phyloP scores from a whole-genome alignment of 768 basidiomycete genomes.

The Boletus huronensis region DNA sequence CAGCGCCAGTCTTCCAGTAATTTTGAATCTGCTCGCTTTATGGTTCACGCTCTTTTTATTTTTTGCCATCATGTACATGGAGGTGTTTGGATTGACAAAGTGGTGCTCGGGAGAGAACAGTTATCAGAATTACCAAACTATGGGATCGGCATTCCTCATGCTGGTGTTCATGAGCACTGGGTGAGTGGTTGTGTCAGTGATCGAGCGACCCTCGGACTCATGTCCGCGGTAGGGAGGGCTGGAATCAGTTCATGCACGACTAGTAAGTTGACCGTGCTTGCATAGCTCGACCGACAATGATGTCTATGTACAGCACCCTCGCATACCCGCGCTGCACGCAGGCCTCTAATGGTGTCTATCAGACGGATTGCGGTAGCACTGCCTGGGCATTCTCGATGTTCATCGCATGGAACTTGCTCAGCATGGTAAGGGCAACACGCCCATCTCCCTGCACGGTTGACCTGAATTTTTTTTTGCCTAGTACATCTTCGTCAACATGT shows the following conservation, averaged over 20 bases:
- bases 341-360: slow-evolving; percentile 37
- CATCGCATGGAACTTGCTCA: slow-evolving; percentile 92
- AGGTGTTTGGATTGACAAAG: slow-evolving; percentile 89
- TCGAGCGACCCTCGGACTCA: slow-evolving; percentile 1
- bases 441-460: not conserved
- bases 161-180: slow-evolving; percentile 90
- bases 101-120: slow-evolving; percentile 69
- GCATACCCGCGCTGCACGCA: slow-evolving; percentile 81
- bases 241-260: slow-evolving; percentile 98
- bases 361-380: slow-evolving; percentile 86
- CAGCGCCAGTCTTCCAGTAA: slow-evolving; percentile 83
- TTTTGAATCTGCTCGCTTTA: slow-evolving; percentile 77
- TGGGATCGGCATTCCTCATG: slow-evolving; percentile 83
- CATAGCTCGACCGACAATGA: not conserved
- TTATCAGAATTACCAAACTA: slow-evolving; percentile 73
- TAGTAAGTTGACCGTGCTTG: slow-evolving; percentile 46
- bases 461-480: slow-evolving; percentile 26
- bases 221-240: slow-evolving; percentile 65
- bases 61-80: slow-evolving; percentile 83
- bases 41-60: slow-evolving; percentile 92
- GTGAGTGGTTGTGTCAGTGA: slow-evolving; percentile 41
- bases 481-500: slow-evolving; percentile 97
- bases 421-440: slow-evolving; percentile 62
- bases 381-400: slow-evolving; percentile 84
- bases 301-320: slow-evolving; percentile 50